These are phyloP conservation scores for Metschnikowia continentalis DNA, from an alignment of 805 yeast species.

Conservation along the genomic window DNA sequence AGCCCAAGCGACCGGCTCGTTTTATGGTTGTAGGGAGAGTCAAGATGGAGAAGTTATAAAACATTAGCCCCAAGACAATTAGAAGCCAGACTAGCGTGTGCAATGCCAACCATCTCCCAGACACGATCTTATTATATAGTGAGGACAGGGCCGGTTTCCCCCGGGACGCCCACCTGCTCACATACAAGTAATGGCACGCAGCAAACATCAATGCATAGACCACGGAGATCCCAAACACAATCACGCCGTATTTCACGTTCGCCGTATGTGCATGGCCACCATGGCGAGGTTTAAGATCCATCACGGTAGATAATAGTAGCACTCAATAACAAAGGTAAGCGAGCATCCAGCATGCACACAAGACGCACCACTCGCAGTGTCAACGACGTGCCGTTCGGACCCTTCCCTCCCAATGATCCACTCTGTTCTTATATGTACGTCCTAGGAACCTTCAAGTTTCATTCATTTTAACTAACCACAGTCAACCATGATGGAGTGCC, in stretches of 20 bases:
- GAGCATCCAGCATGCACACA: not conserved
- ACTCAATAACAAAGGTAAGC: not conserved
- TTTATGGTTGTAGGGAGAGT: constrained; percentile 39
- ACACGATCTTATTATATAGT: constrained; percentile 24
- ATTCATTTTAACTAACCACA: constrained; percentile 24
- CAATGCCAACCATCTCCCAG: constrained; percentile 28
- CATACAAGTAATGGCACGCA: constrained; percentile 28
- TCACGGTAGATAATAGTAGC: not conserved
- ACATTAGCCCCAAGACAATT: constrained; percentile 25
- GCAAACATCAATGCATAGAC: constrained; percentile 35
- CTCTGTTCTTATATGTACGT: constrained; percentile 76
- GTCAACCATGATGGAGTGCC: constrained; percentile 91
- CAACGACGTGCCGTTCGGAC: not conserved
- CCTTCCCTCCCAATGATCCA: constrained; percentile 66
- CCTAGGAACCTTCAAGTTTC: not conserved
- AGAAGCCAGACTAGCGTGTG: constrained; percentile 33
- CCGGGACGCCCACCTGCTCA: constrained; percentile 33
- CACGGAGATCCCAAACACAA: constrained; percentile 40
- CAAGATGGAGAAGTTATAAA: constrained; percentile 31
- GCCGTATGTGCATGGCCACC: constrained; percentile 47
- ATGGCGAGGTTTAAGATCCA: constrained; percentile 36
- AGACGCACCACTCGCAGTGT: not conserved
- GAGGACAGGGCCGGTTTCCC: constrained; percentile 28
- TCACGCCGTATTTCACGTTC: constrained; percentile 60
- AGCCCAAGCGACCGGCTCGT: constrained; percentile 60